phyloP scores from a whole-genome alignment of 2,329 filamentous ascomycete species.

The Elsinoe fawcettii region DNA sequence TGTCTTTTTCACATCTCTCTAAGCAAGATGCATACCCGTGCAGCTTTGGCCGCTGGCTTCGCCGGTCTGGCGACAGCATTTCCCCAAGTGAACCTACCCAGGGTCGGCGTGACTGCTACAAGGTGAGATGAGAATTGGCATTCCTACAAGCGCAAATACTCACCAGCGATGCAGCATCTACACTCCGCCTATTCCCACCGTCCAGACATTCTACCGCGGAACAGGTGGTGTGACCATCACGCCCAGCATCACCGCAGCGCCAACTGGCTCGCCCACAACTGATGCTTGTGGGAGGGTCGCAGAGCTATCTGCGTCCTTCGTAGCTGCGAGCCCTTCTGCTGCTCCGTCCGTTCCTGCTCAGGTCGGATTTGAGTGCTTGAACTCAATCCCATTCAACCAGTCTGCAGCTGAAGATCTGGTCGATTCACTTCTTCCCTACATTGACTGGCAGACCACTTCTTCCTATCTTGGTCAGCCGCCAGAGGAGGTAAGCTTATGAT shows the following conservation, averaged over 20 bases:
- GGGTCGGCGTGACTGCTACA: conserved; percentile 3
- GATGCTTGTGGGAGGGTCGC: conserved; percentile 25
- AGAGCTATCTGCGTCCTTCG: conserved; percentile 22
- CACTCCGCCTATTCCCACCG: neutral
- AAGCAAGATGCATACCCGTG: neutral
- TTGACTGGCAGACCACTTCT: conserved; percentile 41
- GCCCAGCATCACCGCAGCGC: neutral
- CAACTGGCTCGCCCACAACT: neutral
- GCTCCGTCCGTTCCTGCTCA: conserved; percentile 36
- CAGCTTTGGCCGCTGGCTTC: neutral
- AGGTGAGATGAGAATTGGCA: neutral
- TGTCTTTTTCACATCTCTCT: neutral
- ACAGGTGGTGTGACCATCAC: conserved; percentile 6
- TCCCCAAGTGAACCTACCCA: conserved; percentile 6
- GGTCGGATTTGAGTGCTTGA: conserved; percentile 41
- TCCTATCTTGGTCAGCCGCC: conserved; percentile 40
- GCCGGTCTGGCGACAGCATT: neutral
- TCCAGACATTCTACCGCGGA: conserved; percentile 10
- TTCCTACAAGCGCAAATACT: neutral
- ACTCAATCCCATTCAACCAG: conserved; percentile 39
- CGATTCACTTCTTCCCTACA: conserved; percentile 38
- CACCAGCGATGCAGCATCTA: neutral
- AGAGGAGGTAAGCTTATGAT: conserved; percentile 23
- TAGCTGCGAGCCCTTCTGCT: conserved; percentile 21
- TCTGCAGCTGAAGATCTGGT: conserved; percentile 33